Base-by-base conservation (phyloP, 208 protist genomes). In the Novymonas esmeraldas region DNA sequence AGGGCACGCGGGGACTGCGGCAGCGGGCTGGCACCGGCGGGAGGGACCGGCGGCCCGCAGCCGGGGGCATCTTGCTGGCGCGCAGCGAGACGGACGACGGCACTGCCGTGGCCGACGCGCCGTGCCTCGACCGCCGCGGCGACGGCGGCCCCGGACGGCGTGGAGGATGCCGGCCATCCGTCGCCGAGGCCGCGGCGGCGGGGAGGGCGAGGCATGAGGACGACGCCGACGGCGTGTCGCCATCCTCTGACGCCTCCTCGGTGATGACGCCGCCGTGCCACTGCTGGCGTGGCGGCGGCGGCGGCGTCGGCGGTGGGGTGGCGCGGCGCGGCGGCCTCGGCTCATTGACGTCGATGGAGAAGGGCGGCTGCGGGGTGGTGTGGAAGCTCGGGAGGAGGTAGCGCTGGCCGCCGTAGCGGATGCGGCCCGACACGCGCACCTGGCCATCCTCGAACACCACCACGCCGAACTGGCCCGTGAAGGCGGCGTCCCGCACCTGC, bases 401-500 rank as follows among this genome's bases (percentile, higher is more conserved):
- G 34, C 70, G 57, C 39, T 42, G 51, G 9, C 76, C 76, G 33
- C 63, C 64, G 29, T 80, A 61, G 28, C 60, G 63, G 14, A 85
- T 55, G 14, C 54, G 55, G 22, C 87, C 83, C 14, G 71, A 70
- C 13, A 84, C 73, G n/a, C 72, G 57, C 31, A 86, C 72, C 42
- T 64, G 70, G 13, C 83, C 83, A 29, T 85, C 78, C 24, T 90
- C 83, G 41, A 80, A 75, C 24, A 85, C 54, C 18, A 81, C 74
- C 2, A 88, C 29, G 16, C 77, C 74, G 38, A 79, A 85, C 20
- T 63, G 56, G 5, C 28, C 20, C 28, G 73, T 66, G 58, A 93
- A 93, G 42, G 87, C 81, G 18, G 83, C 87, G 62, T 88, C 81
- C 52, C 82, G 87, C 48, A 93, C 87, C 26, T 64, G 38, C 33